A percentile compares a stretch with the other conserved stretches of the same genome.
phyloP scores from a whole-genome alignment of 805 yeast genomes.

The Lachancea sp. region DNA sequence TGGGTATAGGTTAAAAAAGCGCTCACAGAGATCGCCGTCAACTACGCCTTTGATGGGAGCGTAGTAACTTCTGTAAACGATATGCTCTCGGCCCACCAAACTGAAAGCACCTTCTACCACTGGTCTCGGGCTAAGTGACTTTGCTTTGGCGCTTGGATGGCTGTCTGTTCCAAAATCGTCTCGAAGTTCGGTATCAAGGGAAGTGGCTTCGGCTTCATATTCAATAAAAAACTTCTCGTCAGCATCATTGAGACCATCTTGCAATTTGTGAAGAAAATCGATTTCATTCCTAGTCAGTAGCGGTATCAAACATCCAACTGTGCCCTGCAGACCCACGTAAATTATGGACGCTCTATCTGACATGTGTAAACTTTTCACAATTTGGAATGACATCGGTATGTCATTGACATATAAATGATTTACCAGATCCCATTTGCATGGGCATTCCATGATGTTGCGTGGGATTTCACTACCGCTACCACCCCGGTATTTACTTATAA shows the following conservation, averaged over 20 bases:
- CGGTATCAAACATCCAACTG: constrained; percentile 70
- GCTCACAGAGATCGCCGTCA: constrained; percentile 85
- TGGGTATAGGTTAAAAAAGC: constrained; percentile 32
- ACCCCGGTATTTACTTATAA: constrained; percentile 28
- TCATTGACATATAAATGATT: constrained; percentile 67
- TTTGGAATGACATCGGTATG: constrained; percentile 54
- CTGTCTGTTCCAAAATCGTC: constrained; percentile 8
- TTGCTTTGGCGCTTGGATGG: constrained; percentile 1
- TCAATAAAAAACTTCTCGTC: constrained; percentile 19
- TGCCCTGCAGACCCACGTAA: constrained; percentile 76
- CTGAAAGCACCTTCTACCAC: constrained; percentile 28
- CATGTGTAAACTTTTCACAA: constrained; percentile 29
- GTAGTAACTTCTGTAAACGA: constrained; percentile 68
- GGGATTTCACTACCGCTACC: neutral
- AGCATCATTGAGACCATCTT: constrained; percentile 37
- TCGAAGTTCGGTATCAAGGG: neutral
- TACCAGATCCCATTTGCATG: constrained; percentile 43
- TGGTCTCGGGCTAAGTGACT: constrained; percentile 1
- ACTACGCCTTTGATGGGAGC: constrained; percentile 70
- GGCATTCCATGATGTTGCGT: constrained; percentile 29
- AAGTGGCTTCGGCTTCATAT: constrained; percentile 7
- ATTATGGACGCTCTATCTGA: constrained; percentile 58
- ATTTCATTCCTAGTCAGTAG: constrained; percentile 56
- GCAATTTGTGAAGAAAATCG: constrained; percentile 50
- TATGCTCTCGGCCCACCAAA: constrained; percentile 60